These are phyloP conservation scores for Heterobasidion annosum DNA, from an alignment of 1,284 basidiomycete genomes.

Conservation along the genomic window DNA sequence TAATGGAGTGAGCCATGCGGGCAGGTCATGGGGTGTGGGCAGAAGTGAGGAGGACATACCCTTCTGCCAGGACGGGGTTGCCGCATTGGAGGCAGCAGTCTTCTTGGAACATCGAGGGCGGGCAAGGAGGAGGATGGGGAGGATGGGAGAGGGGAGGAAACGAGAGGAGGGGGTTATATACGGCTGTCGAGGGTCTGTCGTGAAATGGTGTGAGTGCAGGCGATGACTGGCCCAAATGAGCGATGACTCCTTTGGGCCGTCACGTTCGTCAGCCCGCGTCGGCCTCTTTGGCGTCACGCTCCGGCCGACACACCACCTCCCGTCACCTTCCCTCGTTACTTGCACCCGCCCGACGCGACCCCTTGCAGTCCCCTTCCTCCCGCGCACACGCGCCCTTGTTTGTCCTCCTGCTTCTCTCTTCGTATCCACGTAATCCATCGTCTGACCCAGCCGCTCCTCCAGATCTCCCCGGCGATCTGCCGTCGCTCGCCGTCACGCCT, in stretches of 20 bases:
- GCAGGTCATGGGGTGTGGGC: conserved; percentile 11
- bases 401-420: not conserved
- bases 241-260: not conserved
- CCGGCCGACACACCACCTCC: not conserved
- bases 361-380: not conserved
- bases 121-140: not conserved
- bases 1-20: conserved; percentile 12
- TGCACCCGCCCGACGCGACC: not conserved
- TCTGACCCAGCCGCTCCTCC: too few relatives aligned
- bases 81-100: conserved; percentile 67
- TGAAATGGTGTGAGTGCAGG: not conserved
- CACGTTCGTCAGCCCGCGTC: not conserved
- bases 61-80: conserved; percentile 47
- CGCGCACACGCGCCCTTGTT: not conserved
- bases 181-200: not conserved
- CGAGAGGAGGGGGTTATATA: not conserved
- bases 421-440: too few relatives aligned
- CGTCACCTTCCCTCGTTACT: not conserved
- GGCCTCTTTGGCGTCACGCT: not conserved
- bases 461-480: too few relatives aligned
- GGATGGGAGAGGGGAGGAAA: not conserved
- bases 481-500: too few relatives aligned
- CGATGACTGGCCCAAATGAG: not conserved
- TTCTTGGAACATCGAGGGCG: conserved; percentile 58
- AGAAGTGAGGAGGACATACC: conserved; percentile 31